phyloP scores from a whole-genome alignment of 257 asterid species.

The Anisodus acutangulus region DNA sequence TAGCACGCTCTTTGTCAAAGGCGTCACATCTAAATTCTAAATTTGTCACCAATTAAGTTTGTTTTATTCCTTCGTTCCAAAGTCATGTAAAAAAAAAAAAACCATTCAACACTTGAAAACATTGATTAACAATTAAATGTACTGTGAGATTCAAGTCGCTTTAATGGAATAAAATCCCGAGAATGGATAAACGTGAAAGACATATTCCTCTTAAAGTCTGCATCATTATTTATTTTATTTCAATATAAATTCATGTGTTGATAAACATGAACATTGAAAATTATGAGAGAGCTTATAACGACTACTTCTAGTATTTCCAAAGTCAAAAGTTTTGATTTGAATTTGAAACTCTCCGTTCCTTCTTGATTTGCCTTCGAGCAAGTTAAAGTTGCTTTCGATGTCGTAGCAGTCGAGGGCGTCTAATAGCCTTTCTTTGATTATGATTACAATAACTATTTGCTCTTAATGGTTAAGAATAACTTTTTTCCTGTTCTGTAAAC shows the following conservation, averaged over 20 bases:
- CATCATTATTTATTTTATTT: neutral
- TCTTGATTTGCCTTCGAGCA: too few species aligned
- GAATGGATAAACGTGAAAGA: neutral
- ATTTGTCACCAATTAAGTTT: too few species aligned
- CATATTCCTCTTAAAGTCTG: neutral
- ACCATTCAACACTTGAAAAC: neutral
- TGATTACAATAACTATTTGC: neutral
- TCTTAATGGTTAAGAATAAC: neutral
- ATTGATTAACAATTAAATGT: neutral
- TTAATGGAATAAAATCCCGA: neutral
- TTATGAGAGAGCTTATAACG: constrained; percentile 10
- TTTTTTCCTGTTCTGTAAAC: too few species aligned
- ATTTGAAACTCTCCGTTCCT: too few species aligned
- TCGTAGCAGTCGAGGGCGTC: too few species aligned
- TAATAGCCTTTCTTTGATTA: neutral
- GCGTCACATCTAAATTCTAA: too few species aligned
- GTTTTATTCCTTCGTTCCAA: too few species aligned
- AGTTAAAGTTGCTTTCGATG: too few species aligned
- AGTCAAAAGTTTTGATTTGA: constrained; percentile 5
- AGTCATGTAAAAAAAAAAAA: neutral
- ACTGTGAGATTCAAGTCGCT: neutral
- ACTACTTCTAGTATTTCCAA: neutral
- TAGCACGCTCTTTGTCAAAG: too few species aligned
- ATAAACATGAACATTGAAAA: neutral
- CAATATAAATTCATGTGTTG: neutral